Evolutionary conservation across 148 eudicot genomes (phyloP), one percentile per base, ranked within the genome.

Genomic region (Dysphania ambrosioides): DNA sequence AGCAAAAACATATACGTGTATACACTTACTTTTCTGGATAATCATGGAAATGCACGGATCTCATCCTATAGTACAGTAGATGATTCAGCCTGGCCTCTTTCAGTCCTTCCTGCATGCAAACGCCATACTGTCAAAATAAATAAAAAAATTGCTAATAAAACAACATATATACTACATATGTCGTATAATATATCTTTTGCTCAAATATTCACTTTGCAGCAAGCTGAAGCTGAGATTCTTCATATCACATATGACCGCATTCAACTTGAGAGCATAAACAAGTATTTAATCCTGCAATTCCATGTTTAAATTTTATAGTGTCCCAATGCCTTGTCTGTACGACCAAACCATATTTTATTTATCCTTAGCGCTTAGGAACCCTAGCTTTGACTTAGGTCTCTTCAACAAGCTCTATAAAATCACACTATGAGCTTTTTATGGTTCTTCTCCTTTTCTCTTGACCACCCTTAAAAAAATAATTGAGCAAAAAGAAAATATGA

Each of bases 241-340:
- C 24, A 53, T 21, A 65, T 65, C 26, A 36, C 68, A 35, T 42
- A 74, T 53, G 77, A 79, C 69, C 70, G 32, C 49, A 62, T 74
- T 68, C 77, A 74, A 75, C 76, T 42, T 53, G 75, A 7, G 23
- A 66, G 24, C 11, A 67, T 27, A 79, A 65, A 59, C 44, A 60
- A 23, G 6, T 3, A 70, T 69, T 51, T 44, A 68, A 59, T 63
- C 55, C 78, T 62, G 75, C 31, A 70, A 21, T 24, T 61, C 67
- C 47, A 71, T 70, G 60, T 61, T n/a, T 24, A 41, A 38, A 74
- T 24, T 62, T 66, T 83, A 79, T 63, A 76, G 88, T 70, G 80
- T 76, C 80, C 87, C 91, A 41, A 87, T 78, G 88, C 78, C 32
- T 78, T 85, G 87, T 78, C 83, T 78, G 81, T 81, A 79, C 85